These are phyloP conservation scores for Sarocladium kiliense DNA, from an alignment of 2,329 filamentous ascomycete species.

Conservation along the genomic window DNA sequence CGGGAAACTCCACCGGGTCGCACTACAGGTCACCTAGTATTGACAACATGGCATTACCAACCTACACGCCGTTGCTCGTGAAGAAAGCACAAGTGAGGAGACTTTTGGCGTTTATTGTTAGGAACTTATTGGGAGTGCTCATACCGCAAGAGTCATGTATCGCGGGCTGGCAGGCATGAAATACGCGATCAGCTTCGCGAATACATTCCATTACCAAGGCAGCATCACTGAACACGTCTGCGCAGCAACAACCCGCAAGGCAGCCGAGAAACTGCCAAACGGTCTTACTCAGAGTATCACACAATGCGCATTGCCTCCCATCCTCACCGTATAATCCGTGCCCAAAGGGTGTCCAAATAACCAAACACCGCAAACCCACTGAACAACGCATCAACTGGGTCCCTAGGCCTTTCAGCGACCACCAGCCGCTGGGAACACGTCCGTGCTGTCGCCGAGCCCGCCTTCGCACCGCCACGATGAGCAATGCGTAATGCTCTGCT, in stretches of 20 bases:
- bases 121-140: background rate
- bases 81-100: too few species aligned
- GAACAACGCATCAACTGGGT: slow-evolving; percentile 4
- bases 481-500: background rate
- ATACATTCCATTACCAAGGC: background rate
- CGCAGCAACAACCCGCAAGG: too few species aligned
- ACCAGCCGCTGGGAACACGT: background rate
- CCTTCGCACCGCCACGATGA: background rate
- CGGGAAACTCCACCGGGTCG: background rate
- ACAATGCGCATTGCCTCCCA: background rate
- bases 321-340: background rate
- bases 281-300: too few species aligned
- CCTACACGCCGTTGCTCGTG: too few species aligned
- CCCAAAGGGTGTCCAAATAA: slow-evolving; percentile 2
- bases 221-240: too few species aligned
- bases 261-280: too few species aligned
- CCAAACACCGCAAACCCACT: background rate
- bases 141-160: background rate
- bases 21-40: background rate
- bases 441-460: background rate
- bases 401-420: background rate
- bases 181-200: background rate
- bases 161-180: background rate
- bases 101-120: background rate
- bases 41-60: background rate